Evolutionary conservation across 108 stramenopile genomes (phyloP), one percentile per base, ranked within the genome.

Genomic region (Skeletonema costatum): DNA sequence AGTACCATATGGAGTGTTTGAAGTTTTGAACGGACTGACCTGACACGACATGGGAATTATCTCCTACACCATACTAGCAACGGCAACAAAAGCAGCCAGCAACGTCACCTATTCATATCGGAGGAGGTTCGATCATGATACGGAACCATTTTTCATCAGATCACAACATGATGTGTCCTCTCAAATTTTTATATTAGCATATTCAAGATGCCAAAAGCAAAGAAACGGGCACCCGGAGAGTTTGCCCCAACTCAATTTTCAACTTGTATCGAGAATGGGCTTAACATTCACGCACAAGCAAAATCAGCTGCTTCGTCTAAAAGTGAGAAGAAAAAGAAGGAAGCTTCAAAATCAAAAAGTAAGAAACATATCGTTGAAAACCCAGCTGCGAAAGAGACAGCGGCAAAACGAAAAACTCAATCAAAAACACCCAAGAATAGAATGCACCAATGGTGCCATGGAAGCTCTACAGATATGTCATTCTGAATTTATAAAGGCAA

Each of bases 371-470:
- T 56, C n/a, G 53, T 56, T 25, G 53, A 56, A 16, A 56, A 19
- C 21, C 53, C 53, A 56, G 53, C 53, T 29, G 5, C 21, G 0
- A 56, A 56, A n/a, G 53, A 9, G 25, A 7, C 53, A 10, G 53
- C 53, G 7, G 25, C 53, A 11, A 10, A 9, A 56, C 3, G 9
- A 25, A 56, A 56, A 56, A 29, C 7, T n/a, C 6, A 56, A 56
- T 12, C 50, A 51, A 51, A 51, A 46, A 60, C 19, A 51, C 44
- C 32, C 65, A 31, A 48, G 17, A 59, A 39, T 69, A 59, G 56
- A 60, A 69, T 75, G 74, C 36, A 75, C 74, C 67, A 70, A 75
- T 38, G 74, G 74, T 14, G 74, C 68, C 32, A 70, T 75, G 68
- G 74, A 75, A 33, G 74, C 74, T 35, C 25, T 75, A 38, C 67